A percentile compares a stretch with the other conserved stretches of the same genome.
These are phyloP conservation scores for Lentithecium fluviatile DNA, from an alignment of 495 filamentous ascomycete species.

Conservation along the genomic window DNA sequence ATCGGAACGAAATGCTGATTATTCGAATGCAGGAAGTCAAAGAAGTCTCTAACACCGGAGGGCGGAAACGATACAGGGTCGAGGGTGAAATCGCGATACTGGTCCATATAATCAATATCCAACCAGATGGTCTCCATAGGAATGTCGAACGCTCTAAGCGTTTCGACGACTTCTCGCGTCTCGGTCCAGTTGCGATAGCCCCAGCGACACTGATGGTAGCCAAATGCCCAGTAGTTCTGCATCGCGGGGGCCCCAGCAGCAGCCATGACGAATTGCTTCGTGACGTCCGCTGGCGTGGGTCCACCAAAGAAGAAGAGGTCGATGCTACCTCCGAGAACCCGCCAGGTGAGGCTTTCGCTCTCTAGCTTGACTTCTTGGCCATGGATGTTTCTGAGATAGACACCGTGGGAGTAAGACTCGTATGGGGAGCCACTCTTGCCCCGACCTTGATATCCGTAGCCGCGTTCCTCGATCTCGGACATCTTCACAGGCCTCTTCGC, in stretches of 20 bases:
- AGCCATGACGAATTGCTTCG: slow-evolving; percentile 55
- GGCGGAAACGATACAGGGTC: slow-evolving; percentile 53
- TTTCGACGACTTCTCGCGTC: slow-evolving; percentile 57
- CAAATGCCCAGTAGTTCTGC: slow-evolving; percentile 54
- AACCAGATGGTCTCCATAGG: slow-evolving; percentile 69
- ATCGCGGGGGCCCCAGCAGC: slow-evolving; percentile 61
- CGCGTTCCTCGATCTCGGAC: slow-evolving; percentile 44
- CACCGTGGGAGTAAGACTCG: slow-evolving; percentile 59
- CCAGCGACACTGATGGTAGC: slow-evolving; percentile 66
- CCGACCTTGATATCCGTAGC: slow-evolving; percentile 3
- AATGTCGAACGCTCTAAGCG: slow-evolving; percentile 59
- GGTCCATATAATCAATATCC: slow-evolving; percentile 49
- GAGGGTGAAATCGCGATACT: slow-evolving; percentile 58
- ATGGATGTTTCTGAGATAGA: slow-evolving; percentile 66
- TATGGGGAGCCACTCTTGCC: slow-evolving; percentile 55
- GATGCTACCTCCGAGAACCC: slow-evolving; percentile 62
- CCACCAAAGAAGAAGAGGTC: slow-evolving; percentile 65
- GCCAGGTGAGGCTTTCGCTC: slow-evolving; percentile 71
- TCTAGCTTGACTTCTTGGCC: slow-evolving; percentile 71
- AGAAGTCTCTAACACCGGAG: slow-evolving; percentile 56
- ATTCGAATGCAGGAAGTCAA: slow-evolving; percentile 62
- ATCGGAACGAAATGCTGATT: slow-evolving; percentile 79
- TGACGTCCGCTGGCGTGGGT: slow-evolving; percentile 56
- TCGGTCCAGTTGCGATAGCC: slow-evolving; percentile 61
- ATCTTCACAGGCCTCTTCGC: slow-evolving; percentile 54